Evolutionary conservation across 805 yeast genomes (phyloP).

Genomic region (Brettanomyces bruxellensis): DNA sequence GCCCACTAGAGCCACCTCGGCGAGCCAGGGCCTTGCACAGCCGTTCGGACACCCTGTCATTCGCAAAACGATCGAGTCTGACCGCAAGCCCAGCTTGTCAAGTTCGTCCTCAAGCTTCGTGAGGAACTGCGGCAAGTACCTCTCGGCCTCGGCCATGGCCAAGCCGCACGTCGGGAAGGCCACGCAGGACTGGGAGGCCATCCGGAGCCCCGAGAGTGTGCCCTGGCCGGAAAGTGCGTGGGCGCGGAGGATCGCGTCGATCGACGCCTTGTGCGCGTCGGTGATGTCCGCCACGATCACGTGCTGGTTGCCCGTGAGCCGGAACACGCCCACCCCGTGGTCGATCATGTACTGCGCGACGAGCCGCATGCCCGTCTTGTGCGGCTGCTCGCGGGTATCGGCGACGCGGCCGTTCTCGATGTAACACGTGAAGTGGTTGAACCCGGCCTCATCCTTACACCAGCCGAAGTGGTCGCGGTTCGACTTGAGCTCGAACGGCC

Average conservation of each 20-base stretch:
- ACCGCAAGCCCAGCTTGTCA: conserved; percentile 88
- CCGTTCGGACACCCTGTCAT: conserved; percentile 99
- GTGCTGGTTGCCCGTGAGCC: conserved; percentile 96
- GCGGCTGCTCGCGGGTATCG: conserved; percentile 84
- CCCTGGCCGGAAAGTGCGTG: conserved; percentile 79
- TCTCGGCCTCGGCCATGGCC: conserved; percentile 98
- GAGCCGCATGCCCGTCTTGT: conserved; percentile 75
- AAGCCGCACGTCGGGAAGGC: conserved; percentile 98
- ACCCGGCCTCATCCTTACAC: conserved; percentile 77
- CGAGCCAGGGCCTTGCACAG: conserved; percentile 97
- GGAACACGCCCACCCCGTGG: conserved; percentile 68
- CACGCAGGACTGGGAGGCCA: conserved; percentile 93
- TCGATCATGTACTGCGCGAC: conserved; percentile 63
- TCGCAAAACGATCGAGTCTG: conserved; percentile 91
- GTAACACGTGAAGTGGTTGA: conserved; percentile 86
- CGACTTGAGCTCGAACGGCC: conserved; percentile 69
- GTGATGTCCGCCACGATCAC: conserved; percentile 60
- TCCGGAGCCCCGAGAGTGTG: conserved; percentile 66
- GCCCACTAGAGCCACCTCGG: conserved; percentile 92
- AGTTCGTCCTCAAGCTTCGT: conserved; percentile 75
- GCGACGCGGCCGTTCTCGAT: conserved; percentile 96
- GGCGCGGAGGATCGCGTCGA: conserved; percentile 57
- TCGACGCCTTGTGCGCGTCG: conserved; percentile 53
- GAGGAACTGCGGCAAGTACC: conserved; percentile 78
- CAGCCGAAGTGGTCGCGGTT: conserved; percentile 92